Evolutionary conservation across 768 basidiomycete genomes (phyloP).

Genomic region (Sutorius australiensis): DNA sequence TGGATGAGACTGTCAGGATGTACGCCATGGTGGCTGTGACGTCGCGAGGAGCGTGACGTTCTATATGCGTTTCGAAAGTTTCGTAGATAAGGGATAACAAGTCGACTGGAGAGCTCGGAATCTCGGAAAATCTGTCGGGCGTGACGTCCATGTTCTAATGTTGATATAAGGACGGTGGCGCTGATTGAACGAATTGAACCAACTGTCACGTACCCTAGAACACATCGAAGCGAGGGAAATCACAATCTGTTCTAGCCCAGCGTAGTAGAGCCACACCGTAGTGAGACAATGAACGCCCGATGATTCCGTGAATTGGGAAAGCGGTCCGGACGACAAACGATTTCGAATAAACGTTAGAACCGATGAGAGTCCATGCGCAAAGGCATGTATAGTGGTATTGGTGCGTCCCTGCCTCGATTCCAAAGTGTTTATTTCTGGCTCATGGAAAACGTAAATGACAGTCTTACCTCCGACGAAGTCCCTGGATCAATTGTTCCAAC

Average conservation of each 20-base stretch:
- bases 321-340: constrained; percentile 39
- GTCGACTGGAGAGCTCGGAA: constrained; percentile 43
- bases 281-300: constrained; percentile 30
- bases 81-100: constrained; percentile 63
- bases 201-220: constrained; percentile 45
- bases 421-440: constrained; percentile 4
- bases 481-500: constrained; percentile 50
- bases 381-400: constrained; percentile 59
- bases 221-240: constrained; percentile 55
- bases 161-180: constrained; percentile 5
- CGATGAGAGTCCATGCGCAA: constrained; percentile 60
- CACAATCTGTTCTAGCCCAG: constrained; percentile 45
- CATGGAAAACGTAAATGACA: neutral
- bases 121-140: constrained; percentile 39
- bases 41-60: constrained; percentile 44
- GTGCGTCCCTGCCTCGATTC: constrained; percentile 40
- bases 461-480: constrained; percentile 48
- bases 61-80: constrained; percentile 50
- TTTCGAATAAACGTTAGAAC: constrained; percentile 51
- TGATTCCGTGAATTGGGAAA: constrained; percentile 25
- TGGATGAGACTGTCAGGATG: constrained; percentile 61
- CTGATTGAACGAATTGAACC: neutral
- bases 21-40: constrained; percentile 60
- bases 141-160: constrained; percentile 26
- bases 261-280: constrained; percentile 50